Conservation (phyloP, 2,329 filamentous ascomycete genomes). For the Nigrospora oryzae region DNA sequence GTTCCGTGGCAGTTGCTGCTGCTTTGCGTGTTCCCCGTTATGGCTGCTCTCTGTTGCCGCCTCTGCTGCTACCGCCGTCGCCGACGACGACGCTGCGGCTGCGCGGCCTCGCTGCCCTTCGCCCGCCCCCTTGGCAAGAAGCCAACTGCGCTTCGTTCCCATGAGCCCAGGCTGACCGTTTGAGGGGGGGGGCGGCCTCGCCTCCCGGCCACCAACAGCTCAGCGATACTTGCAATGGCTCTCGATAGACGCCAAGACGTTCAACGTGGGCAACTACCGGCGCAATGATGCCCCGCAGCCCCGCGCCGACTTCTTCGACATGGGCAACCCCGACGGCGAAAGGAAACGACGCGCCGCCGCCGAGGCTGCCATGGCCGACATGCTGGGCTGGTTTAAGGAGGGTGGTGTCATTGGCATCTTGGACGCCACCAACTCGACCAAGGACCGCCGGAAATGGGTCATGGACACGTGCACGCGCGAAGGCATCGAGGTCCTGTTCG, state of each 20-base stretch:
- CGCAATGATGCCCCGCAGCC: conserved; percentile 85
- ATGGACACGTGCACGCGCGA: conserved; percentile 67
- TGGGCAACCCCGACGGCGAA: conserved; percentile 81
- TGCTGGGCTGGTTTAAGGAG: conserved; percentile 83
- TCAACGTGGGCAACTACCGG: conserved; percentile 96
- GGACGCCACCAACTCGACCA: conserved; percentile 95
- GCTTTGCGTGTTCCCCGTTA: neutral
- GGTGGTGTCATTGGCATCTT: conserved; percentile 85
- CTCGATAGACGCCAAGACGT: conserved; percentile 85
- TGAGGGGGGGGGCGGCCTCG: too few relatives aligned
- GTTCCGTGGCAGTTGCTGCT: conserved; percentile 12
- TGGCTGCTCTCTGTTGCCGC: too few relatives aligned
- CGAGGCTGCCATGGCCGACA: conserved; percentile 85
- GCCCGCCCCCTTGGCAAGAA: too few relatives aligned
- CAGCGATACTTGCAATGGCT: conserved; percentile 95
- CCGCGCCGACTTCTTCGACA: conserved; percentile 92
- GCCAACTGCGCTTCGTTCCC: neutral
- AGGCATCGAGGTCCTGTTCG: conserved; percentile 84
- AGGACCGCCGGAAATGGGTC: conserved; percentile 84
- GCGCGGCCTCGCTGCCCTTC: too few relatives aligned
- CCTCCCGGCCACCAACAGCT: conserved; percentile 38
- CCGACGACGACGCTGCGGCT: too few relatives aligned
- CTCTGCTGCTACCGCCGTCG: too few relatives aligned
- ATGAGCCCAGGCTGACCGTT: too few relatives aligned
- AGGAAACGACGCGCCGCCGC: conserved; percentile 79